Conservation (phyloP, 768 basidiomycete species). For the Russula brevipes region DNA sequence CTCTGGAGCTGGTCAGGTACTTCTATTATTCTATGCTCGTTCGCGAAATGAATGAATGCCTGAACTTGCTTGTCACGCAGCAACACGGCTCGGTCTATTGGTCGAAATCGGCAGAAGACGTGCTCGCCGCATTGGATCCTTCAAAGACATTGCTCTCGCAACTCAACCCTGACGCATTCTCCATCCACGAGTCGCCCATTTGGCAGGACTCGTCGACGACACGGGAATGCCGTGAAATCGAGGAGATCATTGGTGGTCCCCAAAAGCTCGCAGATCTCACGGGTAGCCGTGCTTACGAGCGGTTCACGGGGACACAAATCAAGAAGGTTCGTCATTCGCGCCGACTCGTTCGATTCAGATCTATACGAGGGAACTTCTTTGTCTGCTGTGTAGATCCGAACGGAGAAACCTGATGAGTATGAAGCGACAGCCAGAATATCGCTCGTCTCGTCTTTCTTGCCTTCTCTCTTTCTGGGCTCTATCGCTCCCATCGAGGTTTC, state of each 20-base stretch:
- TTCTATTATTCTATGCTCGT: conserved; percentile 15
- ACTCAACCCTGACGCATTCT: conserved; percentile 60
- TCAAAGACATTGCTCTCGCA: conserved; percentile 50
- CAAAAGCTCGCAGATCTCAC: conserved; percentile 69
- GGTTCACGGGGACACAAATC: conserved; percentile 87
- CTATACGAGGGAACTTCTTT: not conserved
- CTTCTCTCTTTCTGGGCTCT: conserved; percentile 73
- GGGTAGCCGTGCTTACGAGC: conserved; percentile 79
- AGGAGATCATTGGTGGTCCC: conserved; percentile 61
- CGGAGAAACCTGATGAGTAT: conserved; percentile 50
- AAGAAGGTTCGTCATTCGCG: conserved; percentile 48
- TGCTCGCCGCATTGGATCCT: conserved; percentile 52
- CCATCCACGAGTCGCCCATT: conserved; percentile 64
- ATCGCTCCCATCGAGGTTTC: conserved; percentile 81
- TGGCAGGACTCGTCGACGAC: conserved; percentile 92
- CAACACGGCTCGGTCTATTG: conserved; percentile 89
- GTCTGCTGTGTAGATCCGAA: conserved; percentile 45
- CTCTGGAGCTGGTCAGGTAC: conserved; percentile 75
- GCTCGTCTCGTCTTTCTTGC: conserved; percentile 76
- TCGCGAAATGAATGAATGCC: not conserved
- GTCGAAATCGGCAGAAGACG: conserved; percentile 49
- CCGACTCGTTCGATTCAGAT: not conserved
- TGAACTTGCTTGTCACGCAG: conserved; percentile 33
- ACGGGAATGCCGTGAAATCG: conserved; percentile 63
- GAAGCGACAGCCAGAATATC: conserved; percentile 61